Evolutionary conservation across 208 protist species (phyloP), one percentile per base, ranked within the genome.

Genomic region (Polymyxa betae): DNA sequence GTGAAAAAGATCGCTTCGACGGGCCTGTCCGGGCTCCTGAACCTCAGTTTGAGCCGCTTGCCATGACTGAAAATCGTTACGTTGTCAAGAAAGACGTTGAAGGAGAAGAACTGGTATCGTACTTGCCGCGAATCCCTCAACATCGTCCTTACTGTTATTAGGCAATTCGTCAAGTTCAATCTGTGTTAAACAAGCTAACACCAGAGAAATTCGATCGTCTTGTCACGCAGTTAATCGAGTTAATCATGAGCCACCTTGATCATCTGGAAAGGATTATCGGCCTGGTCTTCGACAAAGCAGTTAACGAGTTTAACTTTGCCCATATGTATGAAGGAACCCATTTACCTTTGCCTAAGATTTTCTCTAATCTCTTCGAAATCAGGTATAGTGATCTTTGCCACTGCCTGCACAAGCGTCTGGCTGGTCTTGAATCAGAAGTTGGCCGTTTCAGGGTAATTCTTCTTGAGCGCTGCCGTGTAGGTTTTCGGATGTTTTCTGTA

Each of bases 251-350:
- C 72, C n/a, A 82, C 35, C 35, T 82, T 35, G 72, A 82, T 45
- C 72, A 82, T 82, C 40, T 82, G 16, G 72, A 82, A n/a, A 82
- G 16, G 72, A 43, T 82, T 43, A 82, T 82, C n/a, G 72, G n/a
- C 10, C 72, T 82, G n/a, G 72, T 82, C 5, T 82, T 82, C n/a
- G 72, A 82, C 72, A 82, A 82, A n/a, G 72, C 72, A 12, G 72
- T 82, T 43, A 43, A 43, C n/a, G 72, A 82, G n/a, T 82, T 45
- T 82, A n/a, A 5, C 16, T 82, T 82, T n/a, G 72, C 72, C 72
- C 5, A 82, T 43, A 82, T 82, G 72, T 82, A 82, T 60, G n/a
- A n/a, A n/a, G 24, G 5, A 29, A 29, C 24, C 24, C 49, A 60
- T 60, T 24, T 29, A 24, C 24, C 24, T 60, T 60, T 5, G 12